phyloP scores from a whole-genome alignment of 164 flowering plant species.

The Platanus orientalis region DNA sequence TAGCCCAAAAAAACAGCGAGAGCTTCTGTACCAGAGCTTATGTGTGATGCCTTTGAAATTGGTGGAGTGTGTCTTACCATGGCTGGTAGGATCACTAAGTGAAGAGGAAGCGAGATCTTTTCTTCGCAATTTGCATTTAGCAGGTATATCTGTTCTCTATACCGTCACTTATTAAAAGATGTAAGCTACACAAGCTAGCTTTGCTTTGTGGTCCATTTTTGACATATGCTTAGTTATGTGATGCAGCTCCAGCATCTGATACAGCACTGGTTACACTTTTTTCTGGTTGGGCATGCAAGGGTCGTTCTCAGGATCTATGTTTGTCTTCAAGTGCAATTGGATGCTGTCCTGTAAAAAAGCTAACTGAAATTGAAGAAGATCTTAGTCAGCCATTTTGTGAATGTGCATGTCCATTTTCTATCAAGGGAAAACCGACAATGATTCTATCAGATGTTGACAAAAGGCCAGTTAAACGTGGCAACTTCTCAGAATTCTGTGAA shows the following conservation, averaged over 20 bases:
- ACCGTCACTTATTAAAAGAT: background rate
- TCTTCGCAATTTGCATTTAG: conserved; percentile 76
- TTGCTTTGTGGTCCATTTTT: background rate
- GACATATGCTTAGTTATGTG: conserved; percentile 8
- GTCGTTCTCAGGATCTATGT: conserved; percentile 48
- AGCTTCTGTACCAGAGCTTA: conserved; percentile 78
- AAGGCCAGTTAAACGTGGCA: conserved; percentile 50
- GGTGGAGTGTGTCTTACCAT: conserved; percentile 85
- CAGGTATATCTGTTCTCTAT: conserved; percentile 45
- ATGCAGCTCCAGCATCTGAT: conserved; percentile 87
- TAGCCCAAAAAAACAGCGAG: conserved; percentile 58
- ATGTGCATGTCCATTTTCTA: conserved; percentile 28
- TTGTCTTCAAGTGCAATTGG: conserved; percentile 56
- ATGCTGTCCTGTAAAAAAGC: conserved; percentile 48
- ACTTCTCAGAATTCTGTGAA: conserved; percentile 21
- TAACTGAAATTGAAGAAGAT: conserved; percentile 26
- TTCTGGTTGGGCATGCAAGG: conserved; percentile 98
- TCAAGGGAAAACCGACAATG: conserved; percentile 12
- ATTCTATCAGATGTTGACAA: conserved; percentile 23
- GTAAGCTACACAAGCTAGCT: background rate
- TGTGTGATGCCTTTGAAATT: conserved; percentile 89
- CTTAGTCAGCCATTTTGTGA: conserved; percentile 23
- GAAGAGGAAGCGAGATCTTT: conserved; percentile 70
- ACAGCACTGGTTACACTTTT: conserved; percentile 82
- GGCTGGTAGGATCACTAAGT: conserved; percentile 69